A percentile compares a stretch with the other conserved stretches of the same genome.
Conservation (phyloP, 345 rosid genomes). For the Euphorbia tirucalli region DNA sequence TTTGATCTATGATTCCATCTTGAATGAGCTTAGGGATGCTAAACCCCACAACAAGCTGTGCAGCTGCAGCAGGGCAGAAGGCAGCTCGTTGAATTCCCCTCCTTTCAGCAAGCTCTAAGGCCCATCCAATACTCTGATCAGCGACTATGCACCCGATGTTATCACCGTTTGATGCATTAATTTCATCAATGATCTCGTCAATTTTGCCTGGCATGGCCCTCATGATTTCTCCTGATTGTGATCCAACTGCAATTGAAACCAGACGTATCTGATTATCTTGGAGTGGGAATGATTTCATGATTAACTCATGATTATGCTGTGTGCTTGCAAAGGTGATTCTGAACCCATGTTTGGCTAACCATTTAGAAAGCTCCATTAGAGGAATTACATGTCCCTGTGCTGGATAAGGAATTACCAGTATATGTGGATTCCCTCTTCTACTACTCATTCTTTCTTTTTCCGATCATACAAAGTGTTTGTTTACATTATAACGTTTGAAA, state of each 20-base stretch:
- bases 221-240: background rate
- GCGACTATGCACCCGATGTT: background rate
- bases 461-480: background rate
- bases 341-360: constrained; percentile 13
- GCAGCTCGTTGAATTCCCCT: background rate
- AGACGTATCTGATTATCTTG: background rate
- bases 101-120: background rate
- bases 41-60: background rate
- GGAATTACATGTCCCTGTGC: constrained; percentile 29
- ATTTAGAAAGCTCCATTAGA: constrained; percentile 10
- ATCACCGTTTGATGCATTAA: background rate
- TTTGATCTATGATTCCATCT: constrained; percentile 1
- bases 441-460: background rate
- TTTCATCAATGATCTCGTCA: constrained; percentile 1
- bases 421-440: constrained; percentile 4
- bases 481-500: background rate
- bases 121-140: constrained; percentile 1
- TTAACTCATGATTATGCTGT: constrained; percentile 7
- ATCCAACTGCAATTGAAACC: constrained; percentile 3
- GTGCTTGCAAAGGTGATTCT: constrained; percentile 22
- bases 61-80: constrained; percentile 2
- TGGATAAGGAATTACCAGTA: constrained; percentile 21
- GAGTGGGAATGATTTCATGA: background rate
- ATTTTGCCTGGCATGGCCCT: constrained; percentile 15
- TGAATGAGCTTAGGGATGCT: background rate